Percentiles rank a stretch among this genome's conserved stretches.
phyloP scores from a whole-genome alignment of 1,139 yeast genomes.

The Saccharomyces hybrid region DNA sequence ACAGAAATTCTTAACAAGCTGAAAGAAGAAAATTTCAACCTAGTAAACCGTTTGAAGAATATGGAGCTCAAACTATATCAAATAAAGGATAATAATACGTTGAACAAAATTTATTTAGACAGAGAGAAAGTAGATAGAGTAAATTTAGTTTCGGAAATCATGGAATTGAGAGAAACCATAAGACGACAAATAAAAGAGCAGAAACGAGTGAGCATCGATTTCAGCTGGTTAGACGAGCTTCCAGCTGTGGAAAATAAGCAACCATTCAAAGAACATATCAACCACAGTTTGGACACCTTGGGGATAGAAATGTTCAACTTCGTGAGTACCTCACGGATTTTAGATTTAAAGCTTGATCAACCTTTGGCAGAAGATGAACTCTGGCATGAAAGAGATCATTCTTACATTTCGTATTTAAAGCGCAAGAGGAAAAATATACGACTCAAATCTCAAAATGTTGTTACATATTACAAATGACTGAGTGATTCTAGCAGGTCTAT shows the following conservation, averaged over 20 bases:
- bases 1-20: neutral
- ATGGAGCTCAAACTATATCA: slow-evolving; percentile 5
- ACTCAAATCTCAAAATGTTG: neutral
- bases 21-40: neutral
- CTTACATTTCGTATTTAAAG: neutral
- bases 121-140: slow-evolving; percentile 7
- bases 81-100: neutral
- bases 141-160: slow-evolving; percentile 14
- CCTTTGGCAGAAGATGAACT: neutral
- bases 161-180: slow-evolving; percentile 7
- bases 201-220: neutral
- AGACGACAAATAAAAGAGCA: neutral
- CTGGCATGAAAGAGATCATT: neutral
- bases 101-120: slow-evolving; percentile 6
- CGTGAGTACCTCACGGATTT: neutral
- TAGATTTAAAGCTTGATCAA: neutral
- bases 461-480: neutral
- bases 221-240: neutral
- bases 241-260: neutral
- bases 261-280: neutral
- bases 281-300: neutral
- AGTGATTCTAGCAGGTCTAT: neutral
- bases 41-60: neutral
- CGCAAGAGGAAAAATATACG: neutral
- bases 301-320: neutral